Evolutionary conservation across 1,284 basidiomycete genomes (phyloP).

Genomic region (Ustilago trichophora): DNA sequence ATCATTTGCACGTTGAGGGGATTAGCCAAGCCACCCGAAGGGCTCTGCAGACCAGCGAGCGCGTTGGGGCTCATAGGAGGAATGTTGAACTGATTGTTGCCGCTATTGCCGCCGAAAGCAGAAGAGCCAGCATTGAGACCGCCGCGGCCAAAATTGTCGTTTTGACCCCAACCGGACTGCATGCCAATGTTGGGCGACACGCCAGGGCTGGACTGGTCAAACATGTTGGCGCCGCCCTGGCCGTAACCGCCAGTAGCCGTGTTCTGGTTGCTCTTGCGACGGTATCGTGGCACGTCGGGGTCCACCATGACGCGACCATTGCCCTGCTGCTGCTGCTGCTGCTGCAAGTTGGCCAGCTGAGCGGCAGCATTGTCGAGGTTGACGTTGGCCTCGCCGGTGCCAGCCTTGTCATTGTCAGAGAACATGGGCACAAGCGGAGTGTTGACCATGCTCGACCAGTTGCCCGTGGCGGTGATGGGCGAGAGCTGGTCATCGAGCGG

Average conservation of each 20-base stretch:
- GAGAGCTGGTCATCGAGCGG: slow-evolving; percentile 62
- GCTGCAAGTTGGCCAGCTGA: slow-evolving; percentile 70
- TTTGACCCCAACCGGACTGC: slow-evolving; percentile 45
- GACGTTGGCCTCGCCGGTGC: slow-evolving; percentile 59
- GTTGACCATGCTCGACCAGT: slow-evolving; percentile 98
- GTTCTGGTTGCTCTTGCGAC: slow-evolving; percentile 53
- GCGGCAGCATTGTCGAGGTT: slow-evolving; percentile 76
- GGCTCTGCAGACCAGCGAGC: slow-evolving; percentile 63
- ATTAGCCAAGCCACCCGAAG: slow-evolving; percentile 62
- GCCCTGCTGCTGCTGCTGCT: slow-evolving; percentile 73
- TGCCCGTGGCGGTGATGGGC: slow-evolving; percentile 67
- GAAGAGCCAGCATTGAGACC: slow-evolving; percentile 31
- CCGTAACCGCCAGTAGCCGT: slow-evolving; percentile 17
- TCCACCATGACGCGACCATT: slow-evolving; percentile 70
- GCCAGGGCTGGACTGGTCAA: slow-evolving; percentile 47
- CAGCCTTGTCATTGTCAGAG: slow-evolving; percentile 66
- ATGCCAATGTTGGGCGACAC: slow-evolving; percentile 52
- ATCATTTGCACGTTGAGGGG: slow-evolving; percentile 66
- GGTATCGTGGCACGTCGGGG: slow-evolving; percentile 73
- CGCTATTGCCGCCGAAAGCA: slow-evolving; percentile 36
- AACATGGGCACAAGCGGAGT: slow-evolving; percentile 95
- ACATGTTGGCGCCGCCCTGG: slow-evolving; percentile 45
- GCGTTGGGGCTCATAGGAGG: slow-evolving; percentile 62
- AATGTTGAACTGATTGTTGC: slow-evolving; percentile 46
- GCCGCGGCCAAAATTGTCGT: slow-evolving; percentile 42